Base-by-base conservation (phyloP, 768 basidiomycete genomes). In the Gloeophyllum trabeum region DNA sequence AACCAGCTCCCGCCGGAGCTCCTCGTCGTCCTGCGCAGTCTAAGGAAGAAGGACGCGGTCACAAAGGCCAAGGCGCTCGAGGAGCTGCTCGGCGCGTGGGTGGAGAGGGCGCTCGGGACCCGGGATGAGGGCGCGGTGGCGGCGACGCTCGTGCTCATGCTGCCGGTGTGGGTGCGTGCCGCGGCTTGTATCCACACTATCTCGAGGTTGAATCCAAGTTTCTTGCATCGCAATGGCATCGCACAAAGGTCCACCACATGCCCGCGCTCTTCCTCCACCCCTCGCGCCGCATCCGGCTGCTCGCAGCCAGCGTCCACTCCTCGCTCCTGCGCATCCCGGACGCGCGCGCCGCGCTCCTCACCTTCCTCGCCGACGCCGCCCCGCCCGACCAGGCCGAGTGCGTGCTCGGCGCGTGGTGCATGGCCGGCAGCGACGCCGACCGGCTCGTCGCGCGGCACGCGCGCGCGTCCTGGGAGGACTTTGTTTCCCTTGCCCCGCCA, bases 161-260 rank as follows among this genome's bases (percentile, higher is more conserved):
- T 93, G 24, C 90, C 90, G 3, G 90, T 94, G 43, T 98, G 93
- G 93, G 92, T 94, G 56, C 52, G 88, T 70, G 21, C 39, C 36
- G 41, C 16, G 10, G 10, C 16, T 32, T 10, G 28, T 32, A 16
- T 32, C 28, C 10, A 10, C 28, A 32, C 16, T 32, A 16, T 32
- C 28, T 10, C 16, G 28, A 10, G 28, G 28, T 32, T 10, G 28
- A n/a, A n/a, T 13, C 7, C 22, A 16, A 18, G 4, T 18, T 12
- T 26, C 5, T 16, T 3, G n/a, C n/a, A n/a, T n/a, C n/a, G n/a
- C 28, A 6, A 23, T 18, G 28, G 18, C 26, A 18, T 6, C 6
- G 4, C 21, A 14, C n/a, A 13, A 45, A 94, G 92, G 63, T 90
- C 24, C 87, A 96, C 59, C 90, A 94, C 59, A 62, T 85, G n/a